A percentile compares a stretch with the other conserved stretches of the same genome.
These are phyloP conservation scores for Aspergillus novofumigatus DNA, from an alignment of 2,329 filamentous ascomycete species.

Conservation along the genomic window DNA sequence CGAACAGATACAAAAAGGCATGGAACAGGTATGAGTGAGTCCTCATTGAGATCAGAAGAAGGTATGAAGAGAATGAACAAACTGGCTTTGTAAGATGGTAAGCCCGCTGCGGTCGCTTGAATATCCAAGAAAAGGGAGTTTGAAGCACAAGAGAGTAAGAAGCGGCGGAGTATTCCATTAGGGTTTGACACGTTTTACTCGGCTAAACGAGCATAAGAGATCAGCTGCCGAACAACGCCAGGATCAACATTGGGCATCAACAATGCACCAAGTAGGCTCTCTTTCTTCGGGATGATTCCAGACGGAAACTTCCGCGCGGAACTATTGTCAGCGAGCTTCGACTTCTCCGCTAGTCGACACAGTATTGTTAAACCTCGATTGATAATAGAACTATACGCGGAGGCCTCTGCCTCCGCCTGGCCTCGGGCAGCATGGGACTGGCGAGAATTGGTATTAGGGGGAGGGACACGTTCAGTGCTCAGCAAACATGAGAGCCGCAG, in stretches of 20 bases:
- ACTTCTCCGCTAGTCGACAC: slow-evolving; percentile 65
- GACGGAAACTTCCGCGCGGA: slow-evolving; percentile 51
- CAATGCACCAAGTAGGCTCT: slow-evolving; percentile 64
- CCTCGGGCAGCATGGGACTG: slow-evolving; percentile 30
- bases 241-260: slow-evolving; percentile 63
- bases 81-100: slow-evolving; percentile 10
- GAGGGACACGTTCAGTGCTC: slow-evolving; percentile 56
- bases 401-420: slow-evolving; percentile 39
- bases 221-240: slow-evolving; percentile 62
- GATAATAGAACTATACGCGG: slow-evolving; percentile 53
- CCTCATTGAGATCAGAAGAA: slow-evolving; percentile 12
- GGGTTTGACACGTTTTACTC: slow-evolving; percentile 28
- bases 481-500: slow-evolving; percentile 71
- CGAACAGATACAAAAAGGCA: slow-evolving; percentile 10
- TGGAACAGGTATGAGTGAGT: slow-evolving; percentile 10
- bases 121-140: slow-evolving; percentile 12
- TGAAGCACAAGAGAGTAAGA: slow-evolving; percentile 9
- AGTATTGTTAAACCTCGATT: slow-evolving; percentile 65
- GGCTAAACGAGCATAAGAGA: slow-evolving; percentile 58
- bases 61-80: slow-evolving; percentile 19
- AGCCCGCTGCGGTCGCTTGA: slow-evolving; percentile 15
- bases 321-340: slow-evolving; percentile 52
- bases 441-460: slow-evolving; percentile 27
- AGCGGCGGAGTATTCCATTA: slow-evolving; percentile 5
- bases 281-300: slow-evolving; percentile 61